Conservation (phyloP, 1,284 basidiomycete genomes). For the Irpex lacteus region DNA sequence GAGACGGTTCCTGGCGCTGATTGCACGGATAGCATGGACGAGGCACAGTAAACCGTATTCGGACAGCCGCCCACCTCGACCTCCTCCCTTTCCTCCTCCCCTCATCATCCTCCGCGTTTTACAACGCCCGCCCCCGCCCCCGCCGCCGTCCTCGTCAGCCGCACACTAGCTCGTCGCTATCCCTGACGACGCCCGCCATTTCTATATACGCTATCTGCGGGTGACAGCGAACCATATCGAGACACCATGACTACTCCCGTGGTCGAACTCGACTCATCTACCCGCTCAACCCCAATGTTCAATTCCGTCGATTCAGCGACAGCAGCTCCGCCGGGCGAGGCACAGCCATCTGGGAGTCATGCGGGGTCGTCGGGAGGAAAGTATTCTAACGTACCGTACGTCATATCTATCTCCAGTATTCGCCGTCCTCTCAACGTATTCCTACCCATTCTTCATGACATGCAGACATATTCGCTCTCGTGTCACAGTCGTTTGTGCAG, state of each 20-base stretch:
- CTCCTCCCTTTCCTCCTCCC: neutral
- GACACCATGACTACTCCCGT: neutral
- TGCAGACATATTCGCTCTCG: conserved; percentile 71
- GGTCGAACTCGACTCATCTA: neutral
- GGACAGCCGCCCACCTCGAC: conserved; percentile 5
- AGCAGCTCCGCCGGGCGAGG: neutral
- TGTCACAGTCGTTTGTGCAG: conserved; percentile 78
- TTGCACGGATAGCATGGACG: conserved; percentile 5
- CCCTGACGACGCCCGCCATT: neutral
- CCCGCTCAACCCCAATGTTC: neutral
- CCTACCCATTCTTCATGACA: neutral
- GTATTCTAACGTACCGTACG: conserved; percentile 31
- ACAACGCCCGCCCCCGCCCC: neutral
- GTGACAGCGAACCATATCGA: neutral
- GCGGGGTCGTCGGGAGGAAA: conserved; percentile 11
- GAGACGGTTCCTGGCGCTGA: conserved; percentile 4
- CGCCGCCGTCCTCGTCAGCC: neutral
- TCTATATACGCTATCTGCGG: neutral
- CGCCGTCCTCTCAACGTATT: neutral
- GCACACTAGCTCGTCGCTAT: neutral
- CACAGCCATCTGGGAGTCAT: neutral
- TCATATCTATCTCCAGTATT: conserved; percentile 9
- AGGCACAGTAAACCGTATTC: conserved; percentile 11
- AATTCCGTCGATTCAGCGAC: neutral
- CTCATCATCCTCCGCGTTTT: conserved; percentile 10